These are phyloP conservation scores for Jacaranda copaia DNA, from an alignment of 257 asterid species.

Conservation along the genomic window DNA sequence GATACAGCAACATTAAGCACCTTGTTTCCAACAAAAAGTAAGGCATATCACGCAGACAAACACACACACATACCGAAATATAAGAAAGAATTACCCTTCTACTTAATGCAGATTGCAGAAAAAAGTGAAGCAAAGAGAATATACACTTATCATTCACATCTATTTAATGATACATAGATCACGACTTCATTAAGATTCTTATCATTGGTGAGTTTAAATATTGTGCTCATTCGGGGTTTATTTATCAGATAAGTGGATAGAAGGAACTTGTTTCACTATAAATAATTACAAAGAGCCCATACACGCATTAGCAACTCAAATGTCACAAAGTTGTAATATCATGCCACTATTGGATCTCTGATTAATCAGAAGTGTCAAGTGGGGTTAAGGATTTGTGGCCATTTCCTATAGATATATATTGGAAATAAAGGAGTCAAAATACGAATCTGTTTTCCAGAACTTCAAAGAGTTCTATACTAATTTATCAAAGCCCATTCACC, in stretches of 20 bases:
- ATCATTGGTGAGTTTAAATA: not conserved
- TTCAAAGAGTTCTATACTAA: not conserved
- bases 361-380: conserved; percentile 10
- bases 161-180: not conserved
- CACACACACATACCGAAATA: too few species aligned
- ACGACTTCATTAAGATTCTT: not conserved
- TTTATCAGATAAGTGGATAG: not conserved
- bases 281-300: not conserved
- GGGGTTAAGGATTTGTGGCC: not conserved
- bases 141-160: not conserved
- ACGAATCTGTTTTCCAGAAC: not conserved
- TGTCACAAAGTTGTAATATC: conserved; percentile 8
- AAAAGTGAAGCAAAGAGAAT: not conserved
- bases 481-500: not conserved
- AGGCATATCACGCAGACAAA: too few species aligned
- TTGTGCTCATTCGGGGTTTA: conserved; percentile 1
- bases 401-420: conserved; percentile 1
- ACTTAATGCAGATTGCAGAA: not conserved
- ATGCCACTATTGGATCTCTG: conserved; percentile 13
- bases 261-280: not conserved
- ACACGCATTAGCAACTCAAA: not conserved
- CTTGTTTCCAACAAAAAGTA: too few species aligned
- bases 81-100: conserved; percentile 3
- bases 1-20: not conserved
- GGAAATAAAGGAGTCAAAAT: not conserved